These are phyloP conservation scores for Arthrobotrys megalospora DNA, from an alignment of 2,329 filamentous ascomycete genomes.

Conservation along the genomic window DNA sequence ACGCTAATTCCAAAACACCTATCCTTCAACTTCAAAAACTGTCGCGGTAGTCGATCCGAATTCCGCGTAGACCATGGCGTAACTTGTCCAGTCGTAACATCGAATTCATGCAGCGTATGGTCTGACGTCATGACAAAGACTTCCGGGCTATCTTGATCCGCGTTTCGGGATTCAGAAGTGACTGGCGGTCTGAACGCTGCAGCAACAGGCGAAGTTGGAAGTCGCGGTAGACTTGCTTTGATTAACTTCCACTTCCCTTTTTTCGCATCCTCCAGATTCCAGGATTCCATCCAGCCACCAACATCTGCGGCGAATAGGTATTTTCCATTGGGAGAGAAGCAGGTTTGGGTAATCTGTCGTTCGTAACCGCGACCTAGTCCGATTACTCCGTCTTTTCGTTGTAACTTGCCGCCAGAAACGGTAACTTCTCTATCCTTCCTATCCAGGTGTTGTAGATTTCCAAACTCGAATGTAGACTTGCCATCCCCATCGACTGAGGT, in stretches of 20 bases:
- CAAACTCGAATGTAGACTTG: slow-evolving; percentile 45
- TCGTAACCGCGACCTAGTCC: slow-evolving; percentile 54
- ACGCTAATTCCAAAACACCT: slow-evolving; percentile 81
- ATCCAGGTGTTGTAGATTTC: slow-evolving; percentile 47
- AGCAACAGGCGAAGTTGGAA: slow-evolving; percentile 43
- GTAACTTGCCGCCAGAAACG: slow-evolving; percentile 30
- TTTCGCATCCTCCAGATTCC: slow-evolving; percentile 47
- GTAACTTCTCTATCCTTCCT: slow-evolving; percentile 51
- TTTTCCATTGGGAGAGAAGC: slow-evolving; percentile 70
- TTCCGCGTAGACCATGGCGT: slow-evolving; percentile 90
- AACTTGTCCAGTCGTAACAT: slow-evolving; percentile 81
- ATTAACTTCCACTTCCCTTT: slow-evolving; percentile 50
- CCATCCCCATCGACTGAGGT: slow-evolving; percentile 22
- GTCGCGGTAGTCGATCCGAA: slow-evolving; percentile 76
- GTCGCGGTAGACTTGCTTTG: slow-evolving; percentile 47
- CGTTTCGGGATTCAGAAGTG: background rate
- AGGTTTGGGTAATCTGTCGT: slow-evolving; percentile 45
- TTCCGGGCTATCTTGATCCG: slow-evolving; percentile 60
- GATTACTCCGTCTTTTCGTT: slow-evolving; percentile 49
- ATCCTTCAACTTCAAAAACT: slow-evolving; percentile 82
- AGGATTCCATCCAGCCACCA: slow-evolving; percentile 64
- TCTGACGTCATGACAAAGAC: slow-evolving; percentile 66
- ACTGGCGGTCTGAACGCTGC: slow-evolving; percentile 38
- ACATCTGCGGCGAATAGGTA: slow-evolving; percentile 73
- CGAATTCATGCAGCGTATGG: slow-evolving; percentile 80